A percentile compares a stretch with the other conserved stretches of the same genome.
Evolutionary conservation across 257 asterid species (phyloP).

Genomic region (Ehretia macrophylla): DNA sequence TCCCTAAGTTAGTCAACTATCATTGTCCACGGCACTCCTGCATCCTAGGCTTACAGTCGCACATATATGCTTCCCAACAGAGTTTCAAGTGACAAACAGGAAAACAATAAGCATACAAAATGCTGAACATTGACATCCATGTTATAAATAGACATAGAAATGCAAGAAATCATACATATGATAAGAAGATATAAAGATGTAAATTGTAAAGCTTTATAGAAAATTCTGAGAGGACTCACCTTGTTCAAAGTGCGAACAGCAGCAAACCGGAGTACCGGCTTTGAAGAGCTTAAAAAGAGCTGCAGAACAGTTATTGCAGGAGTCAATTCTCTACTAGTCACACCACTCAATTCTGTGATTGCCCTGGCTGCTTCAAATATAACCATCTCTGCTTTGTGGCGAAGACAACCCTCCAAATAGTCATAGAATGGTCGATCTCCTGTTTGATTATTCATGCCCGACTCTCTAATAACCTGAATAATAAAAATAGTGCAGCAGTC

Average conservation of each 20-base stretch:
- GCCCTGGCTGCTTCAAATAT: slow-evolving; percentile 97
- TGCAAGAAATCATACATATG: background rate
- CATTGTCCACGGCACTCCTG: too few relatives aligned
- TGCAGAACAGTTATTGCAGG: slow-evolving; percentile 91
- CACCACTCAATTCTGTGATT: slow-evolving; percentile 79
- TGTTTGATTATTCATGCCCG: slow-evolving; percentile 57
- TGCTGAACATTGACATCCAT: too few relatives aligned
- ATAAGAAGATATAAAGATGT: too few relatives aligned
- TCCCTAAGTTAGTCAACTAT: too few relatives aligned
- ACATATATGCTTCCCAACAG: too few relatives aligned
- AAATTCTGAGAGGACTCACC: slow-evolving; percentile 38
- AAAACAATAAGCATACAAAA: too few relatives aligned
- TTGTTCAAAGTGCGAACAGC: slow-evolving; percentile 92
- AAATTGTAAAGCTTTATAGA: too few relatives aligned
- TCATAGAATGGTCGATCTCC: slow-evolving; percentile 95
- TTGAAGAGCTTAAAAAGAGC: slow-evolving; percentile 85
- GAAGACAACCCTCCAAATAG: slow-evolving; percentile 89
- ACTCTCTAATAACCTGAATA: slow-evolving; percentile 79
- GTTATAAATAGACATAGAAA: too few relatives aligned
- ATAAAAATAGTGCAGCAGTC: slow-evolving; percentile 14
- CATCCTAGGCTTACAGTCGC: too few relatives aligned
- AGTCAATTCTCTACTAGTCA: slow-evolving; percentile 82
- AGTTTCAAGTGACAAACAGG: too few relatives aligned
- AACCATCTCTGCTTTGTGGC: slow-evolving; percentile 97
- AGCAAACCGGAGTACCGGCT: slow-evolving; percentile 95